Percentiles rank a stretch among this genome's conserved stretches.
These are phyloP conservation scores for Diatrype stigma DNA, from an alignment of 2,329 filamentous ascomycete species.

Conservation along the genomic window DNA sequence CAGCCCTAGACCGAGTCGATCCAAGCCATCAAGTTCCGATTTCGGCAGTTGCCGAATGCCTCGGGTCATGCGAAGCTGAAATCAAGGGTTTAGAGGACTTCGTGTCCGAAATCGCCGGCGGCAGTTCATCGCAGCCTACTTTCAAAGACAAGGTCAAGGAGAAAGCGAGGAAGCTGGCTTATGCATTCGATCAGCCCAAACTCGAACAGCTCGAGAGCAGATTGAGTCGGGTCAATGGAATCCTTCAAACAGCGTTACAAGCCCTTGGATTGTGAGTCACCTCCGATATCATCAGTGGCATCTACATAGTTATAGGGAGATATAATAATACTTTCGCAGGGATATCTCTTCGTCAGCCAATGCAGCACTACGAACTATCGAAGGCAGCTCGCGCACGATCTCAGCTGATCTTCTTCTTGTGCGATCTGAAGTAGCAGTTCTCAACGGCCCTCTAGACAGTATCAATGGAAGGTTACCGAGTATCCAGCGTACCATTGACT, in stretches of 20 bases:
- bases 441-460: not conserved
- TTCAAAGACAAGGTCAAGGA: not conserved
- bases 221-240: not conserved
- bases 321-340: not conserved
- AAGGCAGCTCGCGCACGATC: not conserved
- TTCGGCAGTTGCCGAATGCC: not conserved
- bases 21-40: not conserved
- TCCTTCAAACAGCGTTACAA: not conserved
- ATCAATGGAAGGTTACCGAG: not conserved
- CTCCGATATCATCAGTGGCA: not conserved
- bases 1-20: not conserved
- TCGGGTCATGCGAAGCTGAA: not conserved
- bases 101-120: not conserved
- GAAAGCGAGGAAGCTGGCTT: not conserved
- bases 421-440: not conserved
- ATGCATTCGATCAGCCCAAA: not conserved
- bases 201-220: not conserved
- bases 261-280: not conserved
- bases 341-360: not conserved
- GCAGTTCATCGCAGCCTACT: not conserved
- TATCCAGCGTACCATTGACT: not conserved
- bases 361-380: not conserved
- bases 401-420: not conserved
- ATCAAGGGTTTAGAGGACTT: not conserved
- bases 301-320: not conserved